phyloP scores from a whole-genome alignment of 352 stramenopile genomes.

The Globisporangium radiosum region DNA sequence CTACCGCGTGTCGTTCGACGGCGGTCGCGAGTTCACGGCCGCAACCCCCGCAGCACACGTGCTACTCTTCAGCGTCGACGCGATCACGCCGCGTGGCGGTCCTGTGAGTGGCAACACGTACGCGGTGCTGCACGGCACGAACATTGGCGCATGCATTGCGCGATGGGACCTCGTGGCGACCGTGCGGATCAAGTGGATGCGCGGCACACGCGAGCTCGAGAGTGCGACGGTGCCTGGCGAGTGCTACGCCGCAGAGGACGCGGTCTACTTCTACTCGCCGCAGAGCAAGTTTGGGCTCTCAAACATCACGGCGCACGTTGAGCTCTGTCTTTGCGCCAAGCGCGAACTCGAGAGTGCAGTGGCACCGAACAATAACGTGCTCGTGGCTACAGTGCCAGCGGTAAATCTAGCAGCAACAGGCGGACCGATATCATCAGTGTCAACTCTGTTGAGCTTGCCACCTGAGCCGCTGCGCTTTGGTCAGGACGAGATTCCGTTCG shows the following conservation, averaged over 20 bases:
- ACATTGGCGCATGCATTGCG: slow-evolving; percentile 47
- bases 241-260: slow-evolving; percentile 53
- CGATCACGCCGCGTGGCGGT: slow-evolving; percentile 44
- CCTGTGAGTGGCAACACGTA: slow-evolving; percentile 72
- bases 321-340: slow-evolving; percentile 28
- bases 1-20: slow-evolving; percentile 61
- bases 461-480: slow-evolving; percentile 27
- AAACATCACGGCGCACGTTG: slow-evolving; percentile 53
- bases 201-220: slow-evolving; percentile 51
- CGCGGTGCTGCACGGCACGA: slow-evolving; percentile 45
- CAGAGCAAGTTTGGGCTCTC: slow-evolving; percentile 71
- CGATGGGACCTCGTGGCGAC: slow-evolving; percentile 17
- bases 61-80: slow-evolving; percentile 47
- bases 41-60: slow-evolving; percentile 26
- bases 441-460: too few species aligned
- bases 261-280: slow-evolving; percentile 69
- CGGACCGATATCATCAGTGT: not conserved
- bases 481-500: slow-evolving; percentile 59
- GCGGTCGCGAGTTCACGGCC: slow-evolving; percentile 31
- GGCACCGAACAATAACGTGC: not conserved
- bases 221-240: slow-evolving; percentile 45
- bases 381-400: not conserved
- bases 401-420: not conserved
- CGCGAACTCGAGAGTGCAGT: slow-evolving; percentile 5
- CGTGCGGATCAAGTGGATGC: slow-evolving; percentile 54